Conservation (phyloP, 345 rosid genomes). For the Pseudoturritis turrita region DNA sequence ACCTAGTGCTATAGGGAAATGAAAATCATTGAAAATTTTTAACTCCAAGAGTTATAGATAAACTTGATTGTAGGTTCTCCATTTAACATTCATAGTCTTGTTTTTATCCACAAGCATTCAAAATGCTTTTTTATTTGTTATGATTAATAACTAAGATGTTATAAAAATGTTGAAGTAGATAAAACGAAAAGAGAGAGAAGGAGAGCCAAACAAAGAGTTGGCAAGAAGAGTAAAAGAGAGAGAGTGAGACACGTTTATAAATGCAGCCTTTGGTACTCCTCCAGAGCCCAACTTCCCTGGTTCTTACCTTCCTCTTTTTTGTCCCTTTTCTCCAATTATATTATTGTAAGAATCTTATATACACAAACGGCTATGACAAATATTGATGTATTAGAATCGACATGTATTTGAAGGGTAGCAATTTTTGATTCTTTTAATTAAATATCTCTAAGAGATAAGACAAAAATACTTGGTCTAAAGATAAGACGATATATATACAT, state of each 20-base stretch:
- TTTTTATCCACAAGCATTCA: not conserved
- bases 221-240: slow-evolving; percentile 6
- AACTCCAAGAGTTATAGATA: not conserved
- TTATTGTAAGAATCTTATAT: not conserved
- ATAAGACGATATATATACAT: slow-evolving; percentile 2
- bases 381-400: not conserved
- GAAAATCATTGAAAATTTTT: not conserved
- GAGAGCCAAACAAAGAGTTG: slow-evolving; percentile 6
- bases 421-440: not conserved
- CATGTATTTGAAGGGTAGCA: not conserved
- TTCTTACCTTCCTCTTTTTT: slow-evolving; percentile 25
- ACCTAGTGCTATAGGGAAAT: not conserved
- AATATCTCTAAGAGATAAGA: slow-evolving; percentile 8
- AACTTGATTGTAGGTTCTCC: not conserved
- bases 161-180: not conserved
- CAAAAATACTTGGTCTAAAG: slow-evolving; percentile 10
- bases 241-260: slow-evolving; percentile 16
- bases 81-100: not conserved
- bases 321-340: not conserved
- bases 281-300: slow-evolving; percentile 33
- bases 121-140: not conserved
- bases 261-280: slow-evolving; percentile 23
- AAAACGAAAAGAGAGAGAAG: not conserved
- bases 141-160: not conserved
- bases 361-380: not conserved